Conservation (phyloP, 805 yeast genomes). For the Helenozyma rhizophorensis region DNA sequence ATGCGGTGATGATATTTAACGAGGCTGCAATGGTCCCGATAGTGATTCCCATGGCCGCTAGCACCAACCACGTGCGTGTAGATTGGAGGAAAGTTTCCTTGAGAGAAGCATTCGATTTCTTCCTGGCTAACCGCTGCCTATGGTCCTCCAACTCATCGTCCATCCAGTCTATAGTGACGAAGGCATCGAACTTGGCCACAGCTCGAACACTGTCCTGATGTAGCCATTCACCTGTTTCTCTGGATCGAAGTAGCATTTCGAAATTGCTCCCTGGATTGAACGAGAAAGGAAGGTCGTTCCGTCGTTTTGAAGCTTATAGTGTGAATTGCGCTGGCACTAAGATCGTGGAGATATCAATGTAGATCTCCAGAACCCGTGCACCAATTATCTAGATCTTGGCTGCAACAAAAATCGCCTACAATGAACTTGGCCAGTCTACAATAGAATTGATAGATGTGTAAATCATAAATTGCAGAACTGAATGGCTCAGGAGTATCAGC, state of each 20-base stretch:
- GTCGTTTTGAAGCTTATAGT: too few species aligned
- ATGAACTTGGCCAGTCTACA: too few species aligned
- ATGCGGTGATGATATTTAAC: slow-evolving; percentile 78
- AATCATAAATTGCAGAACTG: too few species aligned
- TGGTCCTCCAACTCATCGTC: slow-evolving; percentile 55
- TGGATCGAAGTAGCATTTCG: slow-evolving; percentile 18
- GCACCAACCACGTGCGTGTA: slow-evolving; percentile 64
- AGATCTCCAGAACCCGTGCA: too few species aligned
- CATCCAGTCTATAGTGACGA: slow-evolving; percentile 67
- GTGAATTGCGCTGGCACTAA: too few species aligned
- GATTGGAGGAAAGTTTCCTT: slow-evolving; percentile 27
- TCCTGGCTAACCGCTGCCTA: slow-evolving; percentile 22
- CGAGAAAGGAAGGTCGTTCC: too few species aligned
- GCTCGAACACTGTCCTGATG: slow-evolving; percentile 32
- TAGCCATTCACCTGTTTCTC: slow-evolving; percentile 35
- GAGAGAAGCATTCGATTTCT: slow-evolving; percentile 15
- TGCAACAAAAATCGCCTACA: too few species aligned
- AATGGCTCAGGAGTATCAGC: too few species aligned
- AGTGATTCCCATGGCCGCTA: slow-evolving; percentile 67
- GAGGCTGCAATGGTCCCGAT: slow-evolving; percentile 84
- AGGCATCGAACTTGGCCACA: slow-evolving; percentile 53
- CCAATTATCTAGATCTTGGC: too few species aligned
- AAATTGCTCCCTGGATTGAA: too few species aligned
- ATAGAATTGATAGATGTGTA: too few species aligned
- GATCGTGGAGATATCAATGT: too few species aligned